These are phyloP conservation scores for Epichloe bromicola DNA, from an alignment of 2,329 filamentous ascomycete species.

Conservation along the genomic window DNA sequence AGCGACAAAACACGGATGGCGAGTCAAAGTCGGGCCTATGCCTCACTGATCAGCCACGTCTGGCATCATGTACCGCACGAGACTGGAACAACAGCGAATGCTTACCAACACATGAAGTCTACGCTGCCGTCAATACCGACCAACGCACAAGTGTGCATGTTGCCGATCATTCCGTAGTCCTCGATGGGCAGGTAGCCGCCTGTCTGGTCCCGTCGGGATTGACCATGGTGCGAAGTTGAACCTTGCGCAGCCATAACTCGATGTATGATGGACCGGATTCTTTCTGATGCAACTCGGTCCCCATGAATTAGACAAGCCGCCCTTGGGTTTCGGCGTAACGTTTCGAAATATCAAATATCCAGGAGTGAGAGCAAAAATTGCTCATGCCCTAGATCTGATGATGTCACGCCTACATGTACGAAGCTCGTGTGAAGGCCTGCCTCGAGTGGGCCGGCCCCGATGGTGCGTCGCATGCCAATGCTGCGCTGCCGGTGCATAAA, in stretches of 20 bases:
- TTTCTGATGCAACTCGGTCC: too few species aligned
- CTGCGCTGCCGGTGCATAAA: too few species aligned
- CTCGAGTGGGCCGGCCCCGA: not conserved
- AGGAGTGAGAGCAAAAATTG: not conserved
- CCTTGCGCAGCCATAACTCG: conserved; percentile 20
- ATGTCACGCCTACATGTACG: not conserved
- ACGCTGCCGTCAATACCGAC: conserved; percentile 61
- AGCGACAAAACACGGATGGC: conserved; percentile 59
- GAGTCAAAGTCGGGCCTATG: conserved; percentile 65
- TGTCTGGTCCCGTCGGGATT: conserved; percentile 21
- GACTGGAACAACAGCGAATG: not conserved
- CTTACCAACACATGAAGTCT: conserved; percentile 66
- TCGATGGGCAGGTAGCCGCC: conserved; percentile 51
- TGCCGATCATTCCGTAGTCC: conserved; percentile 69
- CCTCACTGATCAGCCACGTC: not conserved
- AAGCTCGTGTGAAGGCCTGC: too few species aligned
- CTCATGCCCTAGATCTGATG: not conserved
- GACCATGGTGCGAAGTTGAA: conserved; percentile 19
- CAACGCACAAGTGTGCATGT: conserved; percentile 68
- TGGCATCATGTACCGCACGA: not conserved
- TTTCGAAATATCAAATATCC: not conserved
- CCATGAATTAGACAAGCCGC: not conserved
- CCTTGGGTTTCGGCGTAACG: not conserved
- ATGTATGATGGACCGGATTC: not conserved
- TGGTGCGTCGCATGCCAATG: too few species aligned